Conservation (phyloP, 352 stramenopile genomes). For the Bremia lactucae region DNA sequence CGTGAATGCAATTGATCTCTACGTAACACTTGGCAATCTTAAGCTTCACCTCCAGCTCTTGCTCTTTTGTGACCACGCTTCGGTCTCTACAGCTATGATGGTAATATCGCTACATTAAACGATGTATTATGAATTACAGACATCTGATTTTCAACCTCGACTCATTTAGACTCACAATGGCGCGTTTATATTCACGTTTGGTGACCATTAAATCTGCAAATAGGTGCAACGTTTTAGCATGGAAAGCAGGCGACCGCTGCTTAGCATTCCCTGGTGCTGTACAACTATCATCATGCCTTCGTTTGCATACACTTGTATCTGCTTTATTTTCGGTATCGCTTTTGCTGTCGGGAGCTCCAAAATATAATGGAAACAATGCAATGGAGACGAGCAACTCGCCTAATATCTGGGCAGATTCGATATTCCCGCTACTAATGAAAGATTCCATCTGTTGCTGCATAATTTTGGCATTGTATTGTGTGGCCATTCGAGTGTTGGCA, state of each 20-base stretch:
- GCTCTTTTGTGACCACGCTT: constrained; percentile 10
- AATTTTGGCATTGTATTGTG: constrained; percentile 24
- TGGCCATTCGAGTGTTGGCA: neutral
- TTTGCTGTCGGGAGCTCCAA: neutral
- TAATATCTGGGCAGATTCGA: constrained; percentile 53
- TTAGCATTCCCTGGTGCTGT: neutral
- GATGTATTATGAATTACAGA: neutral
- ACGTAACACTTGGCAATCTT: constrained; percentile 69
- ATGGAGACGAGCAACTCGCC: constrained; percentile 49
- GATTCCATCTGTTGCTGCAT: constrained; percentile 56
- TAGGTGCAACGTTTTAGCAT: constrained; percentile 41
- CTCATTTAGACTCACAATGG: constrained; percentile 37
- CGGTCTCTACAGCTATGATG: constrained; percentile 18
- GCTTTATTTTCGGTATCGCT: neutral
- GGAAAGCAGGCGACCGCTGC: constrained; percentile 27
- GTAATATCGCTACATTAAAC: constrained; percentile 18
- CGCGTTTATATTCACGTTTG: constrained; percentile 60
- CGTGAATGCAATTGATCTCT: constrained; percentile 37
- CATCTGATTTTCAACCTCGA: neutral
- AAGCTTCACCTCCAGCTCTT: constrained; percentile 28
- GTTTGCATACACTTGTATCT: constrained; percentile 12
- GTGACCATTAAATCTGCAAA: constrained; percentile 60
- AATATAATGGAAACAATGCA: constrained; percentile 21
- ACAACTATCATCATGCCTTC: neutral
- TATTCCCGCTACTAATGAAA: constrained; percentile 35